A percentile compares a stretch with the other conserved stretches of the same genome.
phyloP scores from a whole-genome alignment of 176 grass and related monocot genomes.

The Thinopyrum elongatum region DNA sequence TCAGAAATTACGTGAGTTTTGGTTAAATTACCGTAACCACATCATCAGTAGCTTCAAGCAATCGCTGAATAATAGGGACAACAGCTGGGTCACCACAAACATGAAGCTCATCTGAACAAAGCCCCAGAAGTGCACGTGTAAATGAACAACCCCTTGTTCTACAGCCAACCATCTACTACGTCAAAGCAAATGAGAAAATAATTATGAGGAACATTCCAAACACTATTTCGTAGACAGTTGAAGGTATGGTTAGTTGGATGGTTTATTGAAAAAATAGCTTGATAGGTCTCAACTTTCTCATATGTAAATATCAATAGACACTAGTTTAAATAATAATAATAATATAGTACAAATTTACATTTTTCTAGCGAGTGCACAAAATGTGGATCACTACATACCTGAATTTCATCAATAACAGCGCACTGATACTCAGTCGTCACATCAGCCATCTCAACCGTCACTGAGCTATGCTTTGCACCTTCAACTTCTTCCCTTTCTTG shows the following conservation, averaged over 20 bases:
- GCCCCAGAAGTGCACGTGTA: conserved; percentile 89
- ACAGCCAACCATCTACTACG: conserved; percentile 87
- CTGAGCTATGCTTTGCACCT: conserved; percentile 80
- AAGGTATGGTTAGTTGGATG: conserved; percentile 14
- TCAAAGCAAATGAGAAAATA: conserved; percentile 33
- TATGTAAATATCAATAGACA: neutral
- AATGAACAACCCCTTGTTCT: conserved; percentile 89
- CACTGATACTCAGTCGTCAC: conserved; percentile 75
- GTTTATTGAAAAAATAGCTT: conserved; percentile 16
- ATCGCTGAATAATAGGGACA: conserved; percentile 89
- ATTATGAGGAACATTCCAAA: conserved; percentile 19
- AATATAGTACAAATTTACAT: conserved; percentile 2
- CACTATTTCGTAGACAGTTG: conserved; percentile 5
- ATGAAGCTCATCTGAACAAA: conserved; percentile 97
- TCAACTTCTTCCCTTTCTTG: conserved; percentile 91
- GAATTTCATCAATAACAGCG: conserved; percentile 97
- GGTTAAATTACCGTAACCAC: conserved; percentile 65
- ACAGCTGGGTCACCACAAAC: conserved; percentile 91
- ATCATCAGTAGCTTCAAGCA: conserved; percentile 89
- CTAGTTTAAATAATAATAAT: neutral
- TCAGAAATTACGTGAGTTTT: conserved; percentile 2
- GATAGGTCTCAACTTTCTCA: neutral
- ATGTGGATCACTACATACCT: conserved; percentile 49
- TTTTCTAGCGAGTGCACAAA: conserved; percentile 18
- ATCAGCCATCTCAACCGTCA: conserved; percentile 96